Percentiles rank a stretch among this genome's conserved stretches.
Conservation (phyloP, 768 basidiomycete species). For the Russula lepida region DNA sequence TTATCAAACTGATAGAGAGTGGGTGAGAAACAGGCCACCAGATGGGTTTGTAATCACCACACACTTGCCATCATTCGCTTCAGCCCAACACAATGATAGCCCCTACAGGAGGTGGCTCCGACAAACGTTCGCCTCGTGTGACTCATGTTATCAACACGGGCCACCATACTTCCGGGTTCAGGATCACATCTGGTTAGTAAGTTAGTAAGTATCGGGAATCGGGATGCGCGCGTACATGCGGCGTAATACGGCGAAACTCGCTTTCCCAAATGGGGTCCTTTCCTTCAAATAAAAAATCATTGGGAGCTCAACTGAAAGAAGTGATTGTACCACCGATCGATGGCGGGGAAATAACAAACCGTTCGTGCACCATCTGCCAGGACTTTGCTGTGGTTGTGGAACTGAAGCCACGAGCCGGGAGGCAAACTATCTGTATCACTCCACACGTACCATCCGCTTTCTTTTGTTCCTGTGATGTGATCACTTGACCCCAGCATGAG, state of each 20-base stretch:
- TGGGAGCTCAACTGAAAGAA: background rate
- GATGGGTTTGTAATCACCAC: background rate
- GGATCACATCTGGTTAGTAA: background rate
- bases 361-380: background rate
- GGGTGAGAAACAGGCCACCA: background rate
- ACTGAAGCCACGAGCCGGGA: background rate
- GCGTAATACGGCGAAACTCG: background rate
- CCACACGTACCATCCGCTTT: background rate
- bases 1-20: background rate
- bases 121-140: constrained; percentile 1
- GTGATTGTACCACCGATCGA: background rate
- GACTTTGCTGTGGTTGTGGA: background rate
- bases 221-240: background rate
- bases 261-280: background rate
- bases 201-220: background rate
- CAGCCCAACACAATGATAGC: background rate
- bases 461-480: background rate
- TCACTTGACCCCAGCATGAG: constrained; percentile 14
- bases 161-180: background rate
- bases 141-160: background rate
- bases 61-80: background rate
- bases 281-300: background rate
- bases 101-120: background rate
- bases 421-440: background rate
- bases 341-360: constrained; percentile 3